These are phyloP conservation scores for Magnolia kwangsiensis DNA, from an alignment of 164 flowering plant species.

Conservation along the genomic window DNA sequence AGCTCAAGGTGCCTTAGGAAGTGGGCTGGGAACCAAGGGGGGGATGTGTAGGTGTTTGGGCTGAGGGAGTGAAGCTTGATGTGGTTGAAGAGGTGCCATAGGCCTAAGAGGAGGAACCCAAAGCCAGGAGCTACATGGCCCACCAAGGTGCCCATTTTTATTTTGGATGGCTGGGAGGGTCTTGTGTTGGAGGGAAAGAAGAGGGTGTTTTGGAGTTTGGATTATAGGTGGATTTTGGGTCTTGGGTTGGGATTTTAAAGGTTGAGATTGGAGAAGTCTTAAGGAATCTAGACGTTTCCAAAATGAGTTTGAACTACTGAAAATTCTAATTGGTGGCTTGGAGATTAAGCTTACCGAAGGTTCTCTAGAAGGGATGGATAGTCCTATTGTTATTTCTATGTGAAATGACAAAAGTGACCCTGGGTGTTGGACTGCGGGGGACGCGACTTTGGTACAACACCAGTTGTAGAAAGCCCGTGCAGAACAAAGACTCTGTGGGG, in stretches of 20 bases:
- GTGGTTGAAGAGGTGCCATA: slow-evolving; percentile 47
- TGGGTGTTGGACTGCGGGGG: too few relatives aligned
- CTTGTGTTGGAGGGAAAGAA: background rate
- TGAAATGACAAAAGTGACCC: background rate
- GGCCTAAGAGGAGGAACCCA: slow-evolving; percentile 29
- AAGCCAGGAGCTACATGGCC: slow-evolving; percentile 36
- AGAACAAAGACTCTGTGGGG: too few relatives aligned
- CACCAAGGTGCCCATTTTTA: slow-evolving; percentile 28
- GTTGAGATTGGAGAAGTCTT: background rate
- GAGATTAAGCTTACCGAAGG: background rate
- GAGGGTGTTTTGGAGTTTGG: background rate
- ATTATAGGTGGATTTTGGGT: background rate
- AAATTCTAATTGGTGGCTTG: background rate
- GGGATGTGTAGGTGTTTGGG: slow-evolving; percentile 20
- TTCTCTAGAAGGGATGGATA: background rate
- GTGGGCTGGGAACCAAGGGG: slow-evolving; percentile 30
- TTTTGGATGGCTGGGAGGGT: background rate
- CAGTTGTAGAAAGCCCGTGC: too few relatives aligned
- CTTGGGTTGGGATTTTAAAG: background rate
- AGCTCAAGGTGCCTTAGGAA: slow-evolving; percentile 28
- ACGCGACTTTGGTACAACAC: too few relatives aligned
- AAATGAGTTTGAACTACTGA: background rate
- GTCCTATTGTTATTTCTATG: background rate
- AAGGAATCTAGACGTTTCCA: background rate
- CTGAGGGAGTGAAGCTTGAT: slow-evolving; percentile 23